Evolutionary conservation across 2,329 filamentous ascomycete genomes (phyloP), one percentile per base, ranked within the genome.

Genomic region (Arthrobotrys sphaeroides): DNA sequence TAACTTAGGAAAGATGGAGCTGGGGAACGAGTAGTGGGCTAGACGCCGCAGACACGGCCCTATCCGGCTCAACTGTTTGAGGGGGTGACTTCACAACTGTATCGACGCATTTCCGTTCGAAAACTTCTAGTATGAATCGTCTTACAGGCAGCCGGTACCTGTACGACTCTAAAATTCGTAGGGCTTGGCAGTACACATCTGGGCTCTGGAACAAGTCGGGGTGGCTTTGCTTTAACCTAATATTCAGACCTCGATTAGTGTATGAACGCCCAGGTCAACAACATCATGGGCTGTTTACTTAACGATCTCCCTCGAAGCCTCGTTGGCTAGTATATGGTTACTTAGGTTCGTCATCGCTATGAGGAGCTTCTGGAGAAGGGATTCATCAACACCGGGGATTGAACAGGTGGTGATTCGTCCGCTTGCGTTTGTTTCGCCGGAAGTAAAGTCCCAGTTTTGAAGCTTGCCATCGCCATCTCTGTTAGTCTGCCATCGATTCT

Each of bases 301-400:
- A 74, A 88, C 89, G 66, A 99, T 86, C 82, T 98, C 94, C 18
- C 87, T 88, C 60, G 94, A 89, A 4, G 94, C 92, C 81, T 91
- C 91, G 82, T 96, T 96, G 81, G 93, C 94, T 57, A 97, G 86
- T 13, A 99, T 93, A 73, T 94, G 95, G 81, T 98, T 97, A 68
- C 94, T 93, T 72, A 99, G 86, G 80, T 97, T 94, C 12, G 92
- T 89, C 77, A 97, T 90, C 38, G 95, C 87, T 80, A 93, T 91
- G 26, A 98, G 84, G 51, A 98, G 94, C 60, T 91, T 91, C 60
- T 88, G 85, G 80, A 92, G 92, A 77, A 85, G 81, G 0, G 85
- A 83, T 85, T 96, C 85, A 7, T 84, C 79, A 75, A 91, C 87
- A 13, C 87, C 86, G 5, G 87, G 85, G 16, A 90, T 88, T 57